Evolutionary conservation across 305 asterid genomes (phyloP).

Genomic region (Rubia tinctorum): DNA sequence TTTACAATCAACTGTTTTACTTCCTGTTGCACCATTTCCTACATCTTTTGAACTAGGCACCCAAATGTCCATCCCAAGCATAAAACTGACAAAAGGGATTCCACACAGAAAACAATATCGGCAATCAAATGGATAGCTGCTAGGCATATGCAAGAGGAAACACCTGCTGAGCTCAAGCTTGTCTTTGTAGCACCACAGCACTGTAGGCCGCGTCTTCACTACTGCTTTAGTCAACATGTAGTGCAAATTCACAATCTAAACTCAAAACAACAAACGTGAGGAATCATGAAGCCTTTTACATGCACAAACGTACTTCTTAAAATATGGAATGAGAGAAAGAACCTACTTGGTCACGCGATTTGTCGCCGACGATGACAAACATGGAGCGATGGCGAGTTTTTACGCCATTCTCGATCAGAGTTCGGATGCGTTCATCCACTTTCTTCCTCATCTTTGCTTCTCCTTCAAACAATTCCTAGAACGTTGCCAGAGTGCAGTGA

Average conservation of each 20-base stretch:
- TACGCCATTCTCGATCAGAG: slow-evolving; percentile 81
- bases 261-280: neutral
- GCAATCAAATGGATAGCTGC: neutral
- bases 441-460: slow-evolving; percentile 36
- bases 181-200: slow-evolving; percentile 94
- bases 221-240: slow-evolving; percentile 59
- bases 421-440: slow-evolving; percentile 66
- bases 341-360: slow-evolving; percentile 72
- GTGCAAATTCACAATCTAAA: slow-evolving; percentile 77
- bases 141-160: neutral
- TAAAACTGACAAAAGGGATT: neutral
- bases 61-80: neutral
- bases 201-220: slow-evolving; percentile 61
- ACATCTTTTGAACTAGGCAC: neutral
- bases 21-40: neutral
- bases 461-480: neutral
- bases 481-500: neutral
- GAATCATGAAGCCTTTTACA: neutral
- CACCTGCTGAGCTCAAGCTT: slow-evolving; percentile 96
- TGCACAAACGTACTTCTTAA: neutral
- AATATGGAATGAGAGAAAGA: neutral
- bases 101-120: neutral
- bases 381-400: slow-evolving; percentile 78
- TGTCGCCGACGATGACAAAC: slow-evolving; percentile 89
- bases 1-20: neutral